Evolutionary conservation across 2,329 filamentous ascomycete species (phyloP).

Genomic region (Aspergillus thermomutatus): DNA sequence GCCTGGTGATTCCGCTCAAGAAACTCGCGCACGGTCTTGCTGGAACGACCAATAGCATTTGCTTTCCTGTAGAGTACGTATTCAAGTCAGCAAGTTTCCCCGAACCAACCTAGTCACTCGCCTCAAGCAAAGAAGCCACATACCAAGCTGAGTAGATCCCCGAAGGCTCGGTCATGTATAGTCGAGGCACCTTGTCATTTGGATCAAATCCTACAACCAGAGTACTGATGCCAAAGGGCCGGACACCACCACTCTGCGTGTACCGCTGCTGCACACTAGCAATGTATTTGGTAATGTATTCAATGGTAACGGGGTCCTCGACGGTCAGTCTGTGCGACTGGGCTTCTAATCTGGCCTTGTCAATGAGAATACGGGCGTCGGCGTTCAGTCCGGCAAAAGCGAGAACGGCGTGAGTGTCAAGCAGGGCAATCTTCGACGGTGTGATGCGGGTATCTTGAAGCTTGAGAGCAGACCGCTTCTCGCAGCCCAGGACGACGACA

Average conservation of each 20-base stretch:
- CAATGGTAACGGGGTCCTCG: constrained; percentile 94
- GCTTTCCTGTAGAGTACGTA: constrained; percentile 70
- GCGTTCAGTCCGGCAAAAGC: constrained; percentile 97
- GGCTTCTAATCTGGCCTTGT: constrained; percentile 95
- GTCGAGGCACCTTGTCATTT: constrained; percentile 77
- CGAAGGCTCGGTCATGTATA: constrained; percentile 99
- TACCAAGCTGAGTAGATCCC: constrained; percentile 99
- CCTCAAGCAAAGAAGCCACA: constrained; percentile 25
- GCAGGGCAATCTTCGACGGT: constrained; percentile 94
- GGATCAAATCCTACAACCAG: constrained; percentile 98
- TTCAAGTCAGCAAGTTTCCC: constrained; percentile 14
- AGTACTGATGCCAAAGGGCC: constrained; percentile 98
- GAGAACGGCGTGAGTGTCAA: constrained; percentile 94
- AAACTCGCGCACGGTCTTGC: constrained; percentile 98
- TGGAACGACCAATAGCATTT: constrained; percentile 95
- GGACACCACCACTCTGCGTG: constrained; percentile 96
- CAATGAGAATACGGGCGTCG: constrained; percentile 94
- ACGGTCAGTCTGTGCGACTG: constrained; percentile 96
- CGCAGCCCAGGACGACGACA: constrained; percentile 93
- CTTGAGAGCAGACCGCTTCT: constrained; percentile 99
- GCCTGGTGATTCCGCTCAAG: constrained; percentile 98
- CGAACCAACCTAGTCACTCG: neutral
- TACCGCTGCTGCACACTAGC: constrained; percentile 98
- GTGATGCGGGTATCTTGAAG: constrained; percentile 99
- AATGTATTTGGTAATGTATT: constrained; percentile 99